A percentile compares a stretch with the other conserved stretches of the same genome.
Evolutionary conservation across 768 basidiomycete species (phyloP).

Genomic region (Hortiboletus campestris): DNA sequence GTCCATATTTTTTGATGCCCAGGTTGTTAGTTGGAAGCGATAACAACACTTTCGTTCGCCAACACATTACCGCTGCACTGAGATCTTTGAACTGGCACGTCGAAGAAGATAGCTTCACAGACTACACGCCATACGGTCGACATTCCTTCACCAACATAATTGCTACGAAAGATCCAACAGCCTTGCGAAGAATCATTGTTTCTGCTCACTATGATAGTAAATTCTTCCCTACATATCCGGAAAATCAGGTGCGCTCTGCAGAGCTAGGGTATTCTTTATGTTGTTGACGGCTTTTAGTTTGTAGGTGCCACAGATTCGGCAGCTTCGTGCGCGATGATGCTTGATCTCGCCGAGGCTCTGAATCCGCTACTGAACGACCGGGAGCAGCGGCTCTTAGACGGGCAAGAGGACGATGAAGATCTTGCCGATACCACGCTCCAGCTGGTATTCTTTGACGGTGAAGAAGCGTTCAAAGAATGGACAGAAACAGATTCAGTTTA

Average conservation of each 20-base stretch:
- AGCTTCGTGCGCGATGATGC: constrained; percentile 90
- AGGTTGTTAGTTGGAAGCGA: constrained; percentile 55
- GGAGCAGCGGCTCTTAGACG: constrained; percentile 51
- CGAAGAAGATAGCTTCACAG: constrained; percentile 80
- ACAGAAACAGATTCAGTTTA: constrained; percentile 89
- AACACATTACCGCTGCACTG: constrained; percentile 76
- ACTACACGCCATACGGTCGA: constrained; percentile 74
- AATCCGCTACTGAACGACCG: constrained; percentile 68
- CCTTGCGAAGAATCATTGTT: constrained; percentile 77
- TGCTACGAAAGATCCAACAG: constrained; percentile 90
- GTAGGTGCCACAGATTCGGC: constrained; percentile 97
- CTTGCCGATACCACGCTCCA: constrained; percentile 83
- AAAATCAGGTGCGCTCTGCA: constrained; percentile 61
- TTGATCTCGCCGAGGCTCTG: constrained; percentile 86
- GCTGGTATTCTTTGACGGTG: constrained; percentile 94
- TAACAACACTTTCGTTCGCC: constrained; percentile 78
- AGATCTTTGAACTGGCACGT: constrained; percentile 80
- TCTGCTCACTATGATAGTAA: constrained; percentile 95
- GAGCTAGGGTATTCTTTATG: neutral
- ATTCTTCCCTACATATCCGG: constrained; percentile 68
- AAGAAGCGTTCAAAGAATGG: constrained; percentile 94
- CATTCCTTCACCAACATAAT: constrained; percentile 87
- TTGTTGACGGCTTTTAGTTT: constrained; percentile 54
- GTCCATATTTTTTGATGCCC: neutral
- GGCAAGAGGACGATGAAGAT: constrained; percentile 68